A percentile compares a stretch with the other conserved stretches of the same genome.
These are phyloP conservation scores for Penicillium malachiteum DNA, from an alignment of 495 filamentous ascomycete species.

Conservation along the genomic window DNA sequence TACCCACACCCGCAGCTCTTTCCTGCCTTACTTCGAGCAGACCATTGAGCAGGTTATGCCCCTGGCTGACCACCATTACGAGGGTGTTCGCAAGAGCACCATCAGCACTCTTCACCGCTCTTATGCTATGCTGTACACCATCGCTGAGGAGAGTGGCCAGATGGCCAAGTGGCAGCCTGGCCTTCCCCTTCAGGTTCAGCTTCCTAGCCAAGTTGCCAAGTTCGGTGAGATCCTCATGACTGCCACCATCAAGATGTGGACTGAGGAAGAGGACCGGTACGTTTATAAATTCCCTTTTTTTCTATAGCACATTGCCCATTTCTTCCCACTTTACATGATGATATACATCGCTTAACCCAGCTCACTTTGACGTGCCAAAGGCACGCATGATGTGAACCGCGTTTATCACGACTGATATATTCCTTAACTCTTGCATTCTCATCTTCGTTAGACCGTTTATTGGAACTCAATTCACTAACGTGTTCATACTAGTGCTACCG, in stretches of 20 bases:
- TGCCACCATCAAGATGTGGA: slow-evolving; percentile 80
- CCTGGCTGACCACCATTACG: slow-evolving; percentile 83
- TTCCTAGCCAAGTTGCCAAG: slow-evolving; percentile 73
- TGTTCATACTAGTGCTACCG: slow-evolving; percentile 61
- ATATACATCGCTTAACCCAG: slow-evolving; percentile 92
- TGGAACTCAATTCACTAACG: slow-evolving; percentile 38
- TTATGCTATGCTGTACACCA: slow-evolving; percentile 86
- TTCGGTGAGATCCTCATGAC: slow-evolving; percentile 84
- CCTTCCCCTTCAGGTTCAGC: slow-evolving; percentile 76
- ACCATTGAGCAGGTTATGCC: slow-evolving; percentile 77
- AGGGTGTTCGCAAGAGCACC: slow-evolving; percentile 88
- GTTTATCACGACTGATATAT: slow-evolving; percentile 55
- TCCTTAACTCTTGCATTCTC: slow-evolving; percentile 12
- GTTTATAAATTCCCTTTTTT: slow-evolving; percentile 36
- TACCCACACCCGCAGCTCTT: slow-evolving; percentile 72
- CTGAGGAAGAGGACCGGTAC: slow-evolving; percentile 89
- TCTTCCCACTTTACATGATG: slow-evolving; percentile 64
- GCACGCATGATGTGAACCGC: slow-evolving; percentile 86
- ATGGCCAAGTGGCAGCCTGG: slow-evolving; percentile 86
- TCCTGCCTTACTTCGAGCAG: slow-evolving; percentile 86
- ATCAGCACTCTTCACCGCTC: slow-evolving; percentile 89
- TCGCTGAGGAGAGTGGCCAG: slow-evolving; percentile 76
- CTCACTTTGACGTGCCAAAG: slow-evolving; percentile 91
- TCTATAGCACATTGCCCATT: slow-evolving; percentile 14
- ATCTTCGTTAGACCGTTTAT: slow-evolving; percentile 10